phyloP scores from a whole-genome alignment of 257 asterid species.

The Solanum corneliomulleri region DNA sequence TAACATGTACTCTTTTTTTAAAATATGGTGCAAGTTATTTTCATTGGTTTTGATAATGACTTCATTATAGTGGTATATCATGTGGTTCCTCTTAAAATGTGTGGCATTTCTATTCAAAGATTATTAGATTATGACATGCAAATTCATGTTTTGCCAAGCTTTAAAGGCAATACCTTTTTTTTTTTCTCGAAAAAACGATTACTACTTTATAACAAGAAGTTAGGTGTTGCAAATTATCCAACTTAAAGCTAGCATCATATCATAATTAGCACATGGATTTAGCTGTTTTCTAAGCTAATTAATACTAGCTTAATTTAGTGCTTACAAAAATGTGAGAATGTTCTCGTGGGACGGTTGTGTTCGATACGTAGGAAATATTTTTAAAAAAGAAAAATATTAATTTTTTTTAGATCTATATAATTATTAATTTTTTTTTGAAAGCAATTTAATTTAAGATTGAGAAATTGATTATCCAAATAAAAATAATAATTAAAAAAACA shows the following conservation, averaged over 20 bases:
- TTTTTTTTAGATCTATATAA: no score
- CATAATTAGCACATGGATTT: neutral
- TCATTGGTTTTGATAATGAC: neutral
- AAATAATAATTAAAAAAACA: no score
- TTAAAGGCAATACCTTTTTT: neutral
- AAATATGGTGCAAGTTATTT: neutral
- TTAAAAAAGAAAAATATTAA: rapidly evolving
- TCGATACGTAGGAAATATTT: neutral
- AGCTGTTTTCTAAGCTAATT: neutral
- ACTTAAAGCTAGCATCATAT: neutral
- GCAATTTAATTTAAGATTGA: no score
- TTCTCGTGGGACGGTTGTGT: neutral
- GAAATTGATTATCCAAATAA: no score
- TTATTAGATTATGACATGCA: neutral
- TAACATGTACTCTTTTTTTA: neutral
- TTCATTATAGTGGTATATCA: neutral
- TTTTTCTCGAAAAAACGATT: no score
- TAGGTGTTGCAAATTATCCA: neutral
- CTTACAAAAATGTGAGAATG: neutral
- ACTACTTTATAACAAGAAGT: neutral
- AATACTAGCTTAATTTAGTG: neutral
- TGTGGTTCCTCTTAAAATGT: neutral
- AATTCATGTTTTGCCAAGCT: neutral
- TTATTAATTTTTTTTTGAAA: no score
- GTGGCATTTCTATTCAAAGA: neutral